Conservation (phyloP, 1,284 basidiomycete species). For the Cutaneotrichosporon cavernicola region DNA sequence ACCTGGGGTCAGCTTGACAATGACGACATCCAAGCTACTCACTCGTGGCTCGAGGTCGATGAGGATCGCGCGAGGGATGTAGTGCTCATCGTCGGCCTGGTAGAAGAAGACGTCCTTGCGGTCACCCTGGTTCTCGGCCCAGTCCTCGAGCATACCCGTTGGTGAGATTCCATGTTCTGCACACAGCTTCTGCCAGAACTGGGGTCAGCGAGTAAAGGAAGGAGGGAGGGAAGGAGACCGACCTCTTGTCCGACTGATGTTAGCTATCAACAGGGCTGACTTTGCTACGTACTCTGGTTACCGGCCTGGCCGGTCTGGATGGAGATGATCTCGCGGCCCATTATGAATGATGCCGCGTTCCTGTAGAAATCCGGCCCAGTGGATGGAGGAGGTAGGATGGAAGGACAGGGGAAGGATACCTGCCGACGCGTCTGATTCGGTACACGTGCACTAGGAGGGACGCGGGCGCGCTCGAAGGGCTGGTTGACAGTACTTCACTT, state of each 20-base stretch:
- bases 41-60: slow-evolving; percentile 98
- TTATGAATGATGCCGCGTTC: slow-evolving; percentile 18
- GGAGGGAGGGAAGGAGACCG: background rate
- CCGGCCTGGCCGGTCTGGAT: slow-evolving; percentile 83
- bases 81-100: slow-evolving; percentile 99
- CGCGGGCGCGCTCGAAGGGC: background rate
- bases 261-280: slow-evolving; percentile 8
- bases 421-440: background rate
- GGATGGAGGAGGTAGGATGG: background rate
- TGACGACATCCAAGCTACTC: slow-evolving; percentile 38
- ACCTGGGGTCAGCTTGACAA: slow-evolving; percentile 61
- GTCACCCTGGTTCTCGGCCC: slow-evolving; percentile 84
- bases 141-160: slow-evolving; percentile 89
- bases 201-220: slow-evolving; percentile 6
- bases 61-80: slow-evolving; percentile 93
- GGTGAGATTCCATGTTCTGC: slow-evolving; percentile 94
- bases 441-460: background rate
- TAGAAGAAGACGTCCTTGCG: slow-evolving; percentile 99
- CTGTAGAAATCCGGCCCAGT: background rate
- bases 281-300: slow-evolving; percentile 72
- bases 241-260: slow-evolving; percentile 28
- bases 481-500: background rate
- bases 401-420: background rate
- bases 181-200: slow-evolving; percentile 91
- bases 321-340: slow-evolving; percentile 55